Base-by-base conservation (phyloP, 305 asterid genomes). In the Fraxinus albicans region DNA sequence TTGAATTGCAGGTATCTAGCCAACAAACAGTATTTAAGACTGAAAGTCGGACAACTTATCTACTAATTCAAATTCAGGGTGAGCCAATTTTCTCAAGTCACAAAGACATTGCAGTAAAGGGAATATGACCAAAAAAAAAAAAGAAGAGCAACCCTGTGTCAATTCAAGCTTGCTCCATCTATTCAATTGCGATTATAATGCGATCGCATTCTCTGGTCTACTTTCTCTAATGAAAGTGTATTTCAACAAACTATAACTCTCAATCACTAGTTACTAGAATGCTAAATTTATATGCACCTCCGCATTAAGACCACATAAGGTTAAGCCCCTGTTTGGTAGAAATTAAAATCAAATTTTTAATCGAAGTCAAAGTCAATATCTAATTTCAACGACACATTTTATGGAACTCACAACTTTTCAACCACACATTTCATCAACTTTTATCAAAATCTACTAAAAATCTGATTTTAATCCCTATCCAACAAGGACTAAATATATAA, bases 1-100 rank as follows among this genome's bases (percentile, higher is more conserved):
- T 76, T 38, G 33, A 33, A 77, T 83, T 60, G 40, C 44, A 76
- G 79, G 58, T 33, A 76, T 67, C 76, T 72, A 58, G 79, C 69
- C 73, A 25, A 42, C 35, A 70, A 53, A 29, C 73, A 38, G 63
- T 27, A 42, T 73, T 73, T 73, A n/a, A 23, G 36, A 85, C n/a
- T 72, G 63, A 78, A 73, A 73, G 44, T 77, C 84, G 19, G 10
- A 84, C 33, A 44, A 75, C 70, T 31, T 8, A 36, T 9, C 50
- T 55, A 44, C 70, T 47, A 19, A 80, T 27, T 67, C 83, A 69
- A 78, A 74, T 72, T 79, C 78, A 79, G n/a, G 44, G 19, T 10
- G 6, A 29, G 29, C 76, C 63, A 65, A 5, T 40, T 10, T 3
- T 36, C 33, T 44, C 38, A 25, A 76, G 53, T 79, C 79, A 76